Percentiles rank a stretch among this genome's conserved stretches.
Evolutionary conservation across 2,329 filamentous ascomycete genomes (phyloP).

Genomic region (Fusarium piperis): DNA sequence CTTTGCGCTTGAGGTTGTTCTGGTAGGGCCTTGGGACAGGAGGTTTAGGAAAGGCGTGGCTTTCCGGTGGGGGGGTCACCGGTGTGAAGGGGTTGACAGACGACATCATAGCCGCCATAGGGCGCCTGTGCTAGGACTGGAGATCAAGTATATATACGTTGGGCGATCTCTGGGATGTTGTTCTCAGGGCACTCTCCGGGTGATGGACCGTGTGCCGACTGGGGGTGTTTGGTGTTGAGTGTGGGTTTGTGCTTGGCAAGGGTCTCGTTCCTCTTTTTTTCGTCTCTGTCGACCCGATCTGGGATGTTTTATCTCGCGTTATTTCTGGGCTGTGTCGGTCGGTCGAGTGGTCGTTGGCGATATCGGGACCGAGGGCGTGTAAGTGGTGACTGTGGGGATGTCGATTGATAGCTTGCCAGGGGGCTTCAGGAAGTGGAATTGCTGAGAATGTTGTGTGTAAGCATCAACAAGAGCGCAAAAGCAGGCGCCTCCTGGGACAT

Average conservation of each 20-base stretch:
- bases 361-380: conserved; percentile 23
- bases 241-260: conserved; percentile 18
- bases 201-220: conserved; percentile 20
- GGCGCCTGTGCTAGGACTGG: conserved; percentile 27
- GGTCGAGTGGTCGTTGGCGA: conserved; percentile 13
- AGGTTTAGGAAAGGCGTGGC: conserved; percentile 45
- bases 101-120: conserved; percentile 46
- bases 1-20: conserved; percentile 42
- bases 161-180: conserved; percentile 6
- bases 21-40: conserved; percentile 41
- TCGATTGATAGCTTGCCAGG: conserved; percentile 11
- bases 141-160: conserved; percentile 32
- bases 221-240: conserved; percentile 12
- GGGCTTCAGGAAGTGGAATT: conserved; percentile 14
- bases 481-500: conserved; percentile 16
- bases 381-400: conserved; percentile 26
- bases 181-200: conserved; percentile 16
- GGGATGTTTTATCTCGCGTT: conserved; percentile 17
- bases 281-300: conserved; percentile 15
- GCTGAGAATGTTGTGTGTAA: conserved; percentile 27
- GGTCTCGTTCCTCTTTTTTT: conserved; percentile 23
- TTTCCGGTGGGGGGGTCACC: conserved; percentile 44
- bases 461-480: conserved; percentile 27
- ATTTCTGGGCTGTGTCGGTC: conserved; percentile 16
- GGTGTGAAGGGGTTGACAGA: conserved; percentile 44